phyloP scores from a whole-genome alignment of 208 protist species.

The Acanthamoeba healyi region DNA sequence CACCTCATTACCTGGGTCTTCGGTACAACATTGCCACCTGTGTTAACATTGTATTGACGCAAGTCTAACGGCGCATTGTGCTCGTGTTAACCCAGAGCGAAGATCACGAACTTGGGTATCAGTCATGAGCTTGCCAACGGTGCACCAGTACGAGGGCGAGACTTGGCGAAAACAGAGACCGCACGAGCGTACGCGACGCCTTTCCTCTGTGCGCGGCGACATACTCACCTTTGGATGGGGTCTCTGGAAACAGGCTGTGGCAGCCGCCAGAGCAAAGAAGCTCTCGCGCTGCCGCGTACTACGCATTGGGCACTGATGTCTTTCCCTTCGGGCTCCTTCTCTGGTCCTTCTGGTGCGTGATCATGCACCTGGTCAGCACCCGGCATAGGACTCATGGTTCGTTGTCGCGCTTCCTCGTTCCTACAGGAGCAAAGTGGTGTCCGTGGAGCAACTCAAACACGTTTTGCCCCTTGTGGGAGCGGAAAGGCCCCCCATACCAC shows the following conservation, averaged over 20 bases:
- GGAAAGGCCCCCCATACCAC: background rate
- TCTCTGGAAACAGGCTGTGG: background rate
- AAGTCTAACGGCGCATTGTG: no score
- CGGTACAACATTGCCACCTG: background rate
- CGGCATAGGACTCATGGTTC: no score
- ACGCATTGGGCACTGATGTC: background rate
- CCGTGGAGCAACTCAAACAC: background rate
- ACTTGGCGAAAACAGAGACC: background rate
- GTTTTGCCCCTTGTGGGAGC: background rate
- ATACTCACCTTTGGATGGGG: background rate
- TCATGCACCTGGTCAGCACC: background rate
- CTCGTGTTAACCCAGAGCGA: no score
- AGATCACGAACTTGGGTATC: background rate
- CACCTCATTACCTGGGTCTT: conserved; percentile 11
- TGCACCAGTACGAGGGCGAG: background rate
- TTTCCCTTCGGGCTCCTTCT: conserved; percentile 25
- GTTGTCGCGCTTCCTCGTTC: no score
- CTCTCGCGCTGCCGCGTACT: background rate
- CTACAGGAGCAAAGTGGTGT: background rate
- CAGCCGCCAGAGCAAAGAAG: conserved; percentile 15
- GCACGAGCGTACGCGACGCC: background rate
- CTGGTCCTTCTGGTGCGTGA: background rate
- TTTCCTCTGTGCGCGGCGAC: background rate
- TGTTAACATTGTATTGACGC: no score
- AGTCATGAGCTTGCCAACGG: background rate